Base-by-base conservation (phyloP, 306 rosid species). In the Gastrolobium villosum region DNA sequence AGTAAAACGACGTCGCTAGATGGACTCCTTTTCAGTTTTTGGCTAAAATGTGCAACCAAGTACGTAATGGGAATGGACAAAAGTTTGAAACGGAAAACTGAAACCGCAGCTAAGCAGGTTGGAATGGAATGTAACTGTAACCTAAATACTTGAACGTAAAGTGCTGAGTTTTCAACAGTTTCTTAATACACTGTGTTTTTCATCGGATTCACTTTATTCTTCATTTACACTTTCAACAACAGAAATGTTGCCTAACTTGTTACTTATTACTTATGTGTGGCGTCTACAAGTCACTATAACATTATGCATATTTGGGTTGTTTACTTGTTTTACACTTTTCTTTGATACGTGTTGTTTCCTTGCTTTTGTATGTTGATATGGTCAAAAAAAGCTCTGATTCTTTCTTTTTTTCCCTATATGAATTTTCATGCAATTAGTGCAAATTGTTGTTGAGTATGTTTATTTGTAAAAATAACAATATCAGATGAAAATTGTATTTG, bases 61-160 rank as follows among this genome's bases (percentile, higher is more conserved):
- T 54, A 50, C 37, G 75, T 72, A 59, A 69, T 76, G 81, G 78
- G 79, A 77, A 82, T 3, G 70, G 14, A 64, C 68, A 67, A 20
- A 26, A n/a, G 32, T 52, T 55, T 13, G 44, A 8, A 48, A 45
- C 14, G 1, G 55, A 61, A 70, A 77, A 40, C 74, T 34, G 48
- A 75, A 75, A 75, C 43, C 4, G 61, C 62, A 46, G 55, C n/a
- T 41, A 14, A 3, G 57, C 28, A 41, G 41, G 54, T 61, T n/a
- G n/a, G n/a, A n/a, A n/a, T n/a, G n/a, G n/a, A n/a, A n/a, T n/a
- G n/a, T n/a, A n/a, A n/a, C n/a, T n/a, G n/a, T n/a, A n/a, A n/a
- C n/a, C n/a, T n/a, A n/a, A n/a, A n/a, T n/a, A n/a, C n/a, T n/a
- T n/a, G n/a, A n/a, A n/a, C n/a, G n/a, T n/a, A n/a, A n/a, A n/a